Percentiles rank a stretch among this genome's conserved stretches.
These are phyloP conservation scores for Lotus japonicus DNA, from an alignment of 306 rosid genomes.

Conservation along the genomic window DNA sequence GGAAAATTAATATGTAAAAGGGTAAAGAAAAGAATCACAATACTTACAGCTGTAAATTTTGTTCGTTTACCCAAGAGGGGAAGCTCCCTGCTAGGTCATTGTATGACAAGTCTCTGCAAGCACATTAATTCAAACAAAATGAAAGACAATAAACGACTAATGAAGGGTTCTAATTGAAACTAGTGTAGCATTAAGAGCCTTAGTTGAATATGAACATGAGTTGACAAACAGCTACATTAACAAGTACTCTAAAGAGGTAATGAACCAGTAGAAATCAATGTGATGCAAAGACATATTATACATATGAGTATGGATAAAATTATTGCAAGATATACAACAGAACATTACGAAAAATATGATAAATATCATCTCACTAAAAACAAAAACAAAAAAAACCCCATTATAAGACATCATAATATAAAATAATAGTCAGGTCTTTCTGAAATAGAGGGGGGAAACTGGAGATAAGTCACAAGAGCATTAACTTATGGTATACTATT, in stretches of 20 bases:
- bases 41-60: conserved; percentile 52
- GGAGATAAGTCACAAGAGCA: not conserved
- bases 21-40: not conserved
- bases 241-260: not conserved
- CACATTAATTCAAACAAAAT: not conserved
- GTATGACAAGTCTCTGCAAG: conserved; percentile 83
- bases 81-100: conserved; percentile 59
- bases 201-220: not conserved
- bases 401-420: not conserved
- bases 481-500: not conserved
- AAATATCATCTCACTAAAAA: not conserved
- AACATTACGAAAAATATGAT: not conserved
- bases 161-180: not conserved
- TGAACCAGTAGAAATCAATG: not conserved
- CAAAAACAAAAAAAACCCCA: not conserved
- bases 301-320: too few species aligned
- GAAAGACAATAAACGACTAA: not conserved
- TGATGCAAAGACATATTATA: not conserved
- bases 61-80: conserved; percentile 65
- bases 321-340: not conserved
- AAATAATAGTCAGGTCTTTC: not conserved
- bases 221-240: not conserved
- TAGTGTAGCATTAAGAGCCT: not conserved
- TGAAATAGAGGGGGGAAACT: not conserved
- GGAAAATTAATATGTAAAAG: not conserved